Percentiles rank a stretch among this genome's conserved stretches.
phyloP scores from a whole-genome alignment of 1,284 basidiomycete species.

The Rhodotorula mucilaginosa region DNA sequence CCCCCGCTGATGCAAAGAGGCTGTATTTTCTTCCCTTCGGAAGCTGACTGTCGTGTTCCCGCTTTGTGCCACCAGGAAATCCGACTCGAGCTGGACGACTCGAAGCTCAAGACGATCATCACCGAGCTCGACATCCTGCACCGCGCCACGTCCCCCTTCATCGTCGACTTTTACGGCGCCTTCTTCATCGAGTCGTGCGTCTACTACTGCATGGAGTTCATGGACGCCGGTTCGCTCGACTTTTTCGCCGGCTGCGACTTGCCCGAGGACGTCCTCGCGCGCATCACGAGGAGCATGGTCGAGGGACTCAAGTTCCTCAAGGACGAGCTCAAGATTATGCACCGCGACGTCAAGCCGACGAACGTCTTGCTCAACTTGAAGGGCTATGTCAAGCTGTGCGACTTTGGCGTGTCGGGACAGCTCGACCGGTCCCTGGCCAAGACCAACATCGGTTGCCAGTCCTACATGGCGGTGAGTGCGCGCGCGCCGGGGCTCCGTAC shows the following conservation, averaged over 20 bases:
- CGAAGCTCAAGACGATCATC: constrained; percentile 91
- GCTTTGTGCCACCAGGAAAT: constrained; percentile 65
- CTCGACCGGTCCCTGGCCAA: constrained; percentile 94
- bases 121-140: constrained; percentile 99
- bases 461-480: constrained; percentile 89
- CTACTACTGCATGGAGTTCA: constrained; percentile 99
- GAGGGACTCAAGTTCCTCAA: constrained; percentile 93
- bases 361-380: constrained; percentile 88
- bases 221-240: constrained; percentile 94
- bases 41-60: no score
- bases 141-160: constrained; percentile 82
- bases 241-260: constrained; percentile 64
- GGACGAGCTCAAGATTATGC: constrained; percentile 94
- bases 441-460: constrained; percentile 98
- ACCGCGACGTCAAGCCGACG: constrained; percentile 96
- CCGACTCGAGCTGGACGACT: constrained; percentile 90
- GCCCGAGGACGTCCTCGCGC: constrained; percentile 79
- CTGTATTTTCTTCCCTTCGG: no score
- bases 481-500: background rate
- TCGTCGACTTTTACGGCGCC: constrained; percentile 97
- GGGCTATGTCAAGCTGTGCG: constrained; percentile 91
- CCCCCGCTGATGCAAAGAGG: no score
- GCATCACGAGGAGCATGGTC: constrained; percentile 79
- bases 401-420: constrained; percentile 97
- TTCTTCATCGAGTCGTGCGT: constrained; percentile 99